Evolutionary conservation across 345 rosid genomes (phyloP).

Genomic region (Cardamine chenopodiifolia): DNA sequence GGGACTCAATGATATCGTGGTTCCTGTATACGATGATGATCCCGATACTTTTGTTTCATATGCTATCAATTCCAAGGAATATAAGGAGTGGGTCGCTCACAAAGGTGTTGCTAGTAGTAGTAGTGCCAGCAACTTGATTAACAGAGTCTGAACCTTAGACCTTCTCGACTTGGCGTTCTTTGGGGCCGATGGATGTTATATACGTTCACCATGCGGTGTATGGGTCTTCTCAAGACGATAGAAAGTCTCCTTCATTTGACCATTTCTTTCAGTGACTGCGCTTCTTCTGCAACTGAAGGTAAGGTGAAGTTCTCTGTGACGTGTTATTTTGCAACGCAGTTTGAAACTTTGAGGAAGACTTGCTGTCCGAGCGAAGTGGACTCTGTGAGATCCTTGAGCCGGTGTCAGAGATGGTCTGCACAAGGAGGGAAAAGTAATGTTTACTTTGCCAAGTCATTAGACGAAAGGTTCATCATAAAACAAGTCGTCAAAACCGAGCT

Average conservation of each 20-base stretch:
- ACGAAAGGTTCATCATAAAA: slow-evolving; percentile 92
- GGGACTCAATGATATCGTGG: slow-evolving; percentile 58
- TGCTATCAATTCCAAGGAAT: slow-evolving; percentile 82
- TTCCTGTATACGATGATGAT: slow-evolving; percentile 91
- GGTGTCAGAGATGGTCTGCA: slow-evolving; percentile 87
- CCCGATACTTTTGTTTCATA: slow-evolving; percentile 85
- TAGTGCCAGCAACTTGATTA: slow-evolving; percentile 38
- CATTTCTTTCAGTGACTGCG: slow-evolving; percentile 66
- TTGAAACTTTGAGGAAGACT: slow-evolving; percentile 73
- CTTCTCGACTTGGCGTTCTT: slow-evolving; percentile 68
- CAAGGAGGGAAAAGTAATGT: slow-evolving; percentile 99
- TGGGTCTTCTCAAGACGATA: slow-evolving; percentile 63
- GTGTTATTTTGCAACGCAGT: slow-evolving; percentile 86
- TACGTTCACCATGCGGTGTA: slow-evolving; percentile 56
- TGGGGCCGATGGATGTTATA: slow-evolving; percentile 56
- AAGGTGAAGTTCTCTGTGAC: slow-evolving; percentile 83
- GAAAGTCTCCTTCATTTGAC: slow-evolving; percentile 76
- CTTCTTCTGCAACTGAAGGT: slow-evolving; percentile 55
- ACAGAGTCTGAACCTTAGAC: slow-evolving; percentile 51
- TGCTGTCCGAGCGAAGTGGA: slow-evolving; percentile 84
- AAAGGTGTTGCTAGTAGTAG: slow-evolving; percentile 46
- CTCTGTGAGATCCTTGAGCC: slow-evolving; percentile 84
- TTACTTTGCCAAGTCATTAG: slow-evolving; percentile 89
- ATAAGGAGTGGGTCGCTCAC: slow-evolving; percentile 69
- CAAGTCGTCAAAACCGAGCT: slow-evolving; percentile 88